Conservation (phyloP, 2,329 filamentous ascomycete species). For the Fusarium sp. region DNA sequence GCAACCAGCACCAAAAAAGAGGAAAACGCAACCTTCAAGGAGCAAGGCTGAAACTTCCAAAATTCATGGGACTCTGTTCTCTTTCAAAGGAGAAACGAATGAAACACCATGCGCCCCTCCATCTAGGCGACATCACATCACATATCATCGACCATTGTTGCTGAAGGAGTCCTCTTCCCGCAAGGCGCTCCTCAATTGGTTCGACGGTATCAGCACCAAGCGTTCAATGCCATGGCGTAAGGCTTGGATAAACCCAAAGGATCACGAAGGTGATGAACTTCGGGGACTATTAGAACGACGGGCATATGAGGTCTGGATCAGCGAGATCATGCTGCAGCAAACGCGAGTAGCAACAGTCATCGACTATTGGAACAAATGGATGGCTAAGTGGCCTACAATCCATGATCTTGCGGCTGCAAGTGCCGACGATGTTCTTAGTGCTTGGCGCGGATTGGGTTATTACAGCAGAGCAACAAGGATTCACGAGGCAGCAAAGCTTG, state of each 20-base stretch:
- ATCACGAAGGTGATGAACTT: constrained; percentile 50
- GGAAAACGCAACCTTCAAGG: constrained; percentile 36
- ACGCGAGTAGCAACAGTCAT: constrained; percentile 72
- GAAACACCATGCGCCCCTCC: constrained; percentile 33
- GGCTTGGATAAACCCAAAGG: constrained; percentile 62
- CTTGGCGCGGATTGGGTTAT: constrained; percentile 72
- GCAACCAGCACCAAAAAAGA: constrained; percentile 39
- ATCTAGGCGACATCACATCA: constrained; percentile 50
- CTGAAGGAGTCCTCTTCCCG: constrained; percentile 54
- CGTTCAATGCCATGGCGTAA: constrained; percentile 72
- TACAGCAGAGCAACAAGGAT: constrained; percentile 73
- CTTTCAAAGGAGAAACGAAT: background rate
- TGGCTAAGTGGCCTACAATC: constrained; percentile 70
- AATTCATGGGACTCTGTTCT: constrained; percentile 37
- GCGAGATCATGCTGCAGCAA: constrained; percentile 76
- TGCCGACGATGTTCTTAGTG: constrained; percentile 67
- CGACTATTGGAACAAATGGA: constrained; percentile 73
- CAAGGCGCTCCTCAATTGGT: constrained; percentile 62
- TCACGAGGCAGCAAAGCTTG: constrained; percentile 66
- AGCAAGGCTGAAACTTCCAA: constrained; percentile 22
- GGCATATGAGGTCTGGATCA: constrained; percentile 75
- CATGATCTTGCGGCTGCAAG: constrained; percentile 65
- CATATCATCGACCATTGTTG: constrained; percentile 64
- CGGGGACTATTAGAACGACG: constrained; percentile 61
- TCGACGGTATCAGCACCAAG: constrained; percentile 58